Evolutionary conservation across 345 rosid genomes (phyloP).

Genomic region (Euphorbia pulcherrima): DNA sequence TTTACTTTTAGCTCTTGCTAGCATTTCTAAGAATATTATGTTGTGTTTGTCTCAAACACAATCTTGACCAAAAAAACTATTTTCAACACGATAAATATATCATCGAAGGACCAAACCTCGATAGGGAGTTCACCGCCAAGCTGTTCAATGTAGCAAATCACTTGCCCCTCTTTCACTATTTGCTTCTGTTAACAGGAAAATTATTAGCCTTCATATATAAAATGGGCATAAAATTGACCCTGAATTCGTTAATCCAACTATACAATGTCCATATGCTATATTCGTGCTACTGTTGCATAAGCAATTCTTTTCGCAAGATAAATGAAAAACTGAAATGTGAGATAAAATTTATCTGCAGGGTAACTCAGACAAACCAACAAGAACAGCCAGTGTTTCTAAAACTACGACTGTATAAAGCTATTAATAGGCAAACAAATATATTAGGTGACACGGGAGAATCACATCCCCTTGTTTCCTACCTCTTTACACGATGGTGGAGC

Average conservation of each 20-base stretch:
- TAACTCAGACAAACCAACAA: background rate
- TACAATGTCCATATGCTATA: background rate
- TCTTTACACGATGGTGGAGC: slow-evolving; percentile 84
- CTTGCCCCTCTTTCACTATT: slow-evolving; percentile 82
- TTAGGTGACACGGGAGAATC: background rate
- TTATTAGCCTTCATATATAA: slow-evolving; percentile 10
- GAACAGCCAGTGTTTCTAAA: background rate
- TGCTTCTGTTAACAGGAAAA: slow-evolving; percentile 56
- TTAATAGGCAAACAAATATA: background rate
- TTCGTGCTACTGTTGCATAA: background rate
- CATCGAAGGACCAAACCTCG: slow-evolving; percentile 42
- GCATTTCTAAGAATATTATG: background rate
- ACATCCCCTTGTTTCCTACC: slow-evolving; percentile 42
- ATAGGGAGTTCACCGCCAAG: slow-evolving; percentile 77
- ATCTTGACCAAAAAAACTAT: background rate
- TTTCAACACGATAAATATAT: background rate
- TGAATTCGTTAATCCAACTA: background rate
- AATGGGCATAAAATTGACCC: background rate
- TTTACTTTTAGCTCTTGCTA: background rate
- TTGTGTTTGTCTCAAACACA: background rate
- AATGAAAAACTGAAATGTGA: background rate
- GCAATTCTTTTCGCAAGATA: background rate
- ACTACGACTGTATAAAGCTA: background rate
- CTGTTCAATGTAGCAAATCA: slow-evolving; percentile 78
- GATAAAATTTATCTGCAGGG: background rate